phyloP scores from a whole-genome alignment of 2,329 filamentous ascomycete genomes.

The Nakataea oryzae region DNA sequence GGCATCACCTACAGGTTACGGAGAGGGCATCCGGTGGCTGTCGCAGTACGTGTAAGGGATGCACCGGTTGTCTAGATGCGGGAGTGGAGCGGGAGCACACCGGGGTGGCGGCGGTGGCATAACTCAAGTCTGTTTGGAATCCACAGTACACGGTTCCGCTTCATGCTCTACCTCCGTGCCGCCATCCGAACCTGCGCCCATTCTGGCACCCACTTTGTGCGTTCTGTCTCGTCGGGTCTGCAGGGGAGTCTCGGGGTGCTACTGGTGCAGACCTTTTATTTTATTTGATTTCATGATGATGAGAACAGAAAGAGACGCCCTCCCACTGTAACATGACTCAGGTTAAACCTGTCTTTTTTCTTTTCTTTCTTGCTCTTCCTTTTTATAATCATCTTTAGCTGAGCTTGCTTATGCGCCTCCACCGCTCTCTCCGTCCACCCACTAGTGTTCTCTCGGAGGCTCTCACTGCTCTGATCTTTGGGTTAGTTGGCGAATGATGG shows the following conservation, averaged over 20 bases:
- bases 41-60: constrained; percentile 72
- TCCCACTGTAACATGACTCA: neutral
- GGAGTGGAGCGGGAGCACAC: neutral
- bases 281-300: neutral
- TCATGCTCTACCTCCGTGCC: neutral
- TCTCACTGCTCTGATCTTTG: too few species aligned
- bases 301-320: neutral
- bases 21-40: constrained; percentile 84
- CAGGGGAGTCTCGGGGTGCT: neutral
- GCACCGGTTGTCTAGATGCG: neutral
- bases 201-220: too few species aligned
- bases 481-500: too few species aligned
- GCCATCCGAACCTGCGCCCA: too few species aligned
- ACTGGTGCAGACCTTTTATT: neutral
- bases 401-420: neutral
- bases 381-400: neutral
- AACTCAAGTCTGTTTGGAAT: neutral
- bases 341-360: neutral
- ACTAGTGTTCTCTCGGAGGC: too few species aligned
- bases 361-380: neutral
- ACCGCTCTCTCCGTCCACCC: neutral
- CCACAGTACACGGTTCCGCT: neutral
- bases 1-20: constrained; percentile 53
- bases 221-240: neutral
- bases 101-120: too few species aligned